Base-by-base conservation (phyloP, 257 asterid species). In the Solanum raphanifolium region DNA sequence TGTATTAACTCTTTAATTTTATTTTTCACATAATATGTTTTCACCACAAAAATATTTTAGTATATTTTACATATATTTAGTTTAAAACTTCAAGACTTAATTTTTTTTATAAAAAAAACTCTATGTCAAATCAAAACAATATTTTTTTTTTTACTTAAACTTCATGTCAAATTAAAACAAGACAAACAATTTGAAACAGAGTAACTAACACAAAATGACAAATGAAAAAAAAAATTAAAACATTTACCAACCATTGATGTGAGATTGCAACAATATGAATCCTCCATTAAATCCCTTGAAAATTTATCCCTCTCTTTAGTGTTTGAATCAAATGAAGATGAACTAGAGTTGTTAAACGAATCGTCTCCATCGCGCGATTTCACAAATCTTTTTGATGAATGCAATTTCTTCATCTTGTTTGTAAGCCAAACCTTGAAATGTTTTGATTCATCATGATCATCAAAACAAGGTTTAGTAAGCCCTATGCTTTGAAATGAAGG, bases 401-500 rank as follows among this genome's bases (percentile, higher is more conserved):
- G 38, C 16, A 71, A 36, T 46, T 41, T 89, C 87, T 91, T 88
- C 52, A 86, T 88, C 52, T 39, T 88, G 74, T 66, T 90, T 81
- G 87, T 36, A 21, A 90, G 83, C 92, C 91, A 34, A 20, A 88
- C 21, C 25, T 62, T 91, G 27, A 91, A 88, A 32, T 13, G 52
- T 60, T 35, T 89, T 82, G 32, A 87, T 11, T 13, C 87, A 23
- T 72, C 87, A 23, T 72, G 66, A 27, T 87, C 86, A 87, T 92
- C 92, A 23, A 92, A 31, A 48, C 88, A 91, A 21, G 97, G 96
- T 73, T 87, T 88, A 23, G 95, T 93, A 1, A 94, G 88, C 48
- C 92, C 91, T 35, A 91, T 32, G 89, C 92, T 91, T 83, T 91
- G 96, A 86, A 93, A 89, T 84, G 89, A 81, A 5, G 98, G 98